Evolutionary conservation across 2,329 filamentous ascomycete species (phyloP).

Genomic region (Xylariaceae sp.): DNA sequence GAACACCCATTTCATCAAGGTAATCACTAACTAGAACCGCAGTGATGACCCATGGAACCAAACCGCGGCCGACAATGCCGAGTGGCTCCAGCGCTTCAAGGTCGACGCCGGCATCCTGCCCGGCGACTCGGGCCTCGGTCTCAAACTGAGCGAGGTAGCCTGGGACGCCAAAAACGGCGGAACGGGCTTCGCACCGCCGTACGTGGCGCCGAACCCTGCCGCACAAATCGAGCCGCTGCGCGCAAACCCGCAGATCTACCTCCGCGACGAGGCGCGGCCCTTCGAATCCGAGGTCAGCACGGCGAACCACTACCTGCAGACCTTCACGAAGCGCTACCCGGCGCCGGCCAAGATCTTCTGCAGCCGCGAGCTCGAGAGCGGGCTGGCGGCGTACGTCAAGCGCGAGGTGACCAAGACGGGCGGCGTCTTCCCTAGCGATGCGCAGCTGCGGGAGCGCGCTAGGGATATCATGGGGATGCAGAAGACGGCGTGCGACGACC

Average conservation of each 20-base stretch:
- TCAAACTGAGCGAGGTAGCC: slow-evolving; percentile 34
- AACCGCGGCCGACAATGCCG: slow-evolving; percentile 59
- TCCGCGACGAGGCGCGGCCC: slow-evolving; percentile 36
- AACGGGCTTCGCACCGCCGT: slow-evolving; percentile 54
- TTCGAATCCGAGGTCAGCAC: slow-evolving; percentile 42
- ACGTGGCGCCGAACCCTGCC: slow-evolving; percentile 41
- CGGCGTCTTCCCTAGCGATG: slow-evolving; percentile 45
- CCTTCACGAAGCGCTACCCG: slow-evolving; percentile 40
- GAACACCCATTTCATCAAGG: background rate
- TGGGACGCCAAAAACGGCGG: slow-evolving; percentile 51
- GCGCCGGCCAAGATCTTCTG: slow-evolving; percentile 53
- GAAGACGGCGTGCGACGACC: slow-evolving; percentile 52
- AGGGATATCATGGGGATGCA: slow-evolving; percentile 44
- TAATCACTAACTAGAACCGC: slow-evolving; percentile 1
- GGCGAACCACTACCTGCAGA: slow-evolving; percentile 46
- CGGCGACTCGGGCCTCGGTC: slow-evolving; percentile 47
- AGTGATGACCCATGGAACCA: slow-evolving; percentile 63
- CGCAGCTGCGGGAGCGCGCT: slow-evolving; percentile 43
- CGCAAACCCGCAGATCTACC: slow-evolving; percentile 30
- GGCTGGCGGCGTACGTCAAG: slow-evolving; percentile 46
- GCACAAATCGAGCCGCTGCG: slow-evolving; percentile 34
- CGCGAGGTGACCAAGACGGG: slow-evolving; percentile 35
- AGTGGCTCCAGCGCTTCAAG: slow-evolving; percentile 63
- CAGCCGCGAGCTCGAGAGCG: slow-evolving; percentile 55
- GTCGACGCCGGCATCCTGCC: slow-evolving; percentile 50